Conservation (phyloP, 1,284 basidiomycete species). For the Leccinum pachyderme region DNA sequence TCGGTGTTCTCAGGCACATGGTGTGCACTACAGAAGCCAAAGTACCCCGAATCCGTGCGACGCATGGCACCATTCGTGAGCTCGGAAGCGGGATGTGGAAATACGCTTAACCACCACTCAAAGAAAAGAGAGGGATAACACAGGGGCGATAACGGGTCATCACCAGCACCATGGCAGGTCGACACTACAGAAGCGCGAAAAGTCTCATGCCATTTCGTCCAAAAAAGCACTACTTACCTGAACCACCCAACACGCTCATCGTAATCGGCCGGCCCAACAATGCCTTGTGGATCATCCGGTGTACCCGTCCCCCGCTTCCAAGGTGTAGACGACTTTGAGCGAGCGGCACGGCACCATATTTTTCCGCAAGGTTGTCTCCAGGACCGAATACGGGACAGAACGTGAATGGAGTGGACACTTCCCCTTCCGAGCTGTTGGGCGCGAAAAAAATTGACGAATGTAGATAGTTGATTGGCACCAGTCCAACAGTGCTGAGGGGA, state of each 20-base stretch:
- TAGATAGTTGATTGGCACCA: slow-evolving; percentile 69
- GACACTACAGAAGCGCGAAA: slow-evolving; percentile 54
- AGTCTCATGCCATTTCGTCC: not conserved
- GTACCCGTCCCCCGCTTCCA: slow-evolving; percentile 82
- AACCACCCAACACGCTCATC: slow-evolving; percentile 88
- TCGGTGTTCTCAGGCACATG: slow-evolving; percentile 92
- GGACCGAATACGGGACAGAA: slow-evolving; percentile 90
- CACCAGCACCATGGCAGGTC: slow-evolving; percentile 90
- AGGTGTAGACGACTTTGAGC: slow-evolving; percentile 76
- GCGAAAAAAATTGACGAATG: slow-evolving; percentile 17
- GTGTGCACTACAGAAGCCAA: slow-evolving; percentile 86
- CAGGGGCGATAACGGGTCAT: slow-evolving; percentile 80
- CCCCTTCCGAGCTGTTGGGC: slow-evolving; percentile 46
- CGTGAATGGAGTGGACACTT: slow-evolving; percentile 71
- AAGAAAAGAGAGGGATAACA: slow-evolving; percentile 93
- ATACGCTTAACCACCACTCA: slow-evolving; percentile 92
- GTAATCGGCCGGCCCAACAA: slow-evolving; percentile 85
- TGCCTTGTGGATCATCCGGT: slow-evolving; percentile 82
- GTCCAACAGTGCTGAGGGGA: slow-evolving; percentile 46
- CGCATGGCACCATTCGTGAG: slow-evolving; percentile 94
- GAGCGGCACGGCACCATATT: slow-evolving; percentile 77
- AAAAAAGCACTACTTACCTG: slow-evolving; percentile 51
- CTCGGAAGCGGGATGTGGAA: slow-evolving; percentile 92
- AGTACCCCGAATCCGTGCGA: slow-evolving; percentile 87
- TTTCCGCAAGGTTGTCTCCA: slow-evolving; percentile 72